Conservation (phyloP, 768 basidiomycete species). For the Serpula lacrymans region DNA sequence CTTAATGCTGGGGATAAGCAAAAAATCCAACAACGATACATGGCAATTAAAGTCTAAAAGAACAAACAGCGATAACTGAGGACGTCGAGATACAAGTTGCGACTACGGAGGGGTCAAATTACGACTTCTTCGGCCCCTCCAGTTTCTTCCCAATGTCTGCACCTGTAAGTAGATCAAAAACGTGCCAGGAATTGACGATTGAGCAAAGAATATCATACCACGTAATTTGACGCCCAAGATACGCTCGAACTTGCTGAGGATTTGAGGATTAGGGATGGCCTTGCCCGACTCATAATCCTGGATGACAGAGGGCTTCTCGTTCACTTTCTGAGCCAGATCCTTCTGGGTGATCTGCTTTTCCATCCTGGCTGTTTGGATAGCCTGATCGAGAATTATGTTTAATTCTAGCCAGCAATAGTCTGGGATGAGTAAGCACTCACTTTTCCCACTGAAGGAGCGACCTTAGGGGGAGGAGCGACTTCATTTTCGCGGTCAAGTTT, state of each 20-base stretch:
- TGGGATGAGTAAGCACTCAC: constrained; percentile 37
- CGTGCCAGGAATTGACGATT: constrained; percentile 1
- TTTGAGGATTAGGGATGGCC: constrained; percentile 83
- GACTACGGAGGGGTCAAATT: constrained; percentile 39
- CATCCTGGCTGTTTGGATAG: constrained; percentile 77
- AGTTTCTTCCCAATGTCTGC: constrained; percentile 84
- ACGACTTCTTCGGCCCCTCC: constrained; percentile 74
- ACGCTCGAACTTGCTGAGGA: constrained; percentile 88
- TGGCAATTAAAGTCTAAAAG: constrained; percentile 12
- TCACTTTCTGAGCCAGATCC: constrained; percentile 88
- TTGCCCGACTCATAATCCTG: constrained; percentile 89
- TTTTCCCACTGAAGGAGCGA: constrained; percentile 69
- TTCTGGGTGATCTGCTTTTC: constrained; percentile 85
- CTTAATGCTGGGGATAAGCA: constrained; percentile 11
- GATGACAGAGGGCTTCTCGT: constrained; percentile 85
- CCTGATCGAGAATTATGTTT: constrained; percentile 45
- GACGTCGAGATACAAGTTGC: constrained; percentile 26
- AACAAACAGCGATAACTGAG: constrained; percentile 13
- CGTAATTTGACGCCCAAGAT: constrained; percentile 83
- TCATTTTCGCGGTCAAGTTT: constrained; percentile 96
- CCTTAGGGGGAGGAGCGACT: constrained; percentile 86
- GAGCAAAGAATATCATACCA: constrained; percentile 45
- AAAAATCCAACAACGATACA: constrained; percentile 18
- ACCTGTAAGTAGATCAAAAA: constrained; percentile 38
- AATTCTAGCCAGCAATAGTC: constrained; percentile 4